These are phyloP conservation scores for Colletotrichum noveboracense DNA, from an alignment of 2,329 filamentous ascomycete genomes.

Conservation along the genomic window DNA sequence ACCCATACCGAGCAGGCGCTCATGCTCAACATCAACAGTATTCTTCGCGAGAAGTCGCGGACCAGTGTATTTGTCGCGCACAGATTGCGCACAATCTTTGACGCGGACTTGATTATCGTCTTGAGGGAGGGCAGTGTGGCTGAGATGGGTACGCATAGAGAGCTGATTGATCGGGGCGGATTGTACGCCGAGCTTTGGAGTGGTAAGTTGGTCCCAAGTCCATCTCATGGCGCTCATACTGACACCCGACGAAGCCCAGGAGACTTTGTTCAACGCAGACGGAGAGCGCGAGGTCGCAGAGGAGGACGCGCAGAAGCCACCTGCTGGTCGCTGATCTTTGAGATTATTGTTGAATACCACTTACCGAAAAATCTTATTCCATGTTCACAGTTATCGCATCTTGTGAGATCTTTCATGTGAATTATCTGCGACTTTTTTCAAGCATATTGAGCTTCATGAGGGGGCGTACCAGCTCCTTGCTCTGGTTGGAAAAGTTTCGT, in stretches of 20 bases:
- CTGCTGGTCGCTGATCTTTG: background rate
- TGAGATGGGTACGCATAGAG: constrained; percentile 85
- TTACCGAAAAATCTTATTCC: background rate
- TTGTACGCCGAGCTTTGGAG: constrained; percentile 93
- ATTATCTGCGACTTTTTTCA: background rate
- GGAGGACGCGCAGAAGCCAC: constrained; percentile 52
- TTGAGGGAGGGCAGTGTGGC: constrained; percentile 83
- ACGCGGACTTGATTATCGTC: constrained; percentile 92
- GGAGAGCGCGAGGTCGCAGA: constrained; percentile 44
- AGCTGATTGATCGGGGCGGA: constrained; percentile 78
- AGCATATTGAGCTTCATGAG: background rate
- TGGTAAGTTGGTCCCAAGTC: constrained; percentile 58
- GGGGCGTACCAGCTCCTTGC: background rate
- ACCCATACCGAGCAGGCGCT: constrained; percentile 93
- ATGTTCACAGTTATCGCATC: background rate
- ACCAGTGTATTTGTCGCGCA: constrained; percentile 97
- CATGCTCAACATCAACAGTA: constrained; percentile 90
- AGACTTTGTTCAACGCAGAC: constrained; percentile 60
- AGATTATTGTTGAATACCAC: background rate
- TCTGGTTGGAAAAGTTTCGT: background rate
- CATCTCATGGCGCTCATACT: background rate
- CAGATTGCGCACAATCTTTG: constrained; percentile 89
- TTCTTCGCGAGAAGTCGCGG: constrained; percentile 83
- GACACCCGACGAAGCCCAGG: constrained; percentile 56
- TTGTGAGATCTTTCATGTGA: background rate